Percentiles rank a stretch among this genome's conserved stretches.
Evolutionary conservation across 2,329 filamentous ascomycete genomes (phyloP).

Genomic region (Penicillium sclerotiorum): DNA sequence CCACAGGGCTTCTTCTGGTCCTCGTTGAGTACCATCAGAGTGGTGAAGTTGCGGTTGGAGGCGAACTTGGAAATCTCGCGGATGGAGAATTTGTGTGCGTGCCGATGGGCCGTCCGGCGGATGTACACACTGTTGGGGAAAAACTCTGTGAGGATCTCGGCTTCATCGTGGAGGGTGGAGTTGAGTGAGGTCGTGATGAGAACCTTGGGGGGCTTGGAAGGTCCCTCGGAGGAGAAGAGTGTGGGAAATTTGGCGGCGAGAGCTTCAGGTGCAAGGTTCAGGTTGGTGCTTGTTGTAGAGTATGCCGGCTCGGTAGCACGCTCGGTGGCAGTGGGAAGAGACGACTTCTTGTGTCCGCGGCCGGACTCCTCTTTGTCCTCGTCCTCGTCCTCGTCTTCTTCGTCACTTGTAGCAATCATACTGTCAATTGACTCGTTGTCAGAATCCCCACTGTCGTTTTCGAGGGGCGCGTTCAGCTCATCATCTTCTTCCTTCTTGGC

Average conservation of each 20-base stretch:
- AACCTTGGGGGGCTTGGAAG: slow-evolving; percentile 74
- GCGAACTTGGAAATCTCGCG: slow-evolving; percentile 89
- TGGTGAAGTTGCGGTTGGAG: slow-evolving; percentile 76
- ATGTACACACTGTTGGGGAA: slow-evolving; percentile 85
- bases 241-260: slow-evolving; percentile 63
- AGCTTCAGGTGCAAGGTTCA: slow-evolving; percentile 63
- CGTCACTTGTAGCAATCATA: slow-evolving; percentile 67
- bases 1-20: slow-evolving; percentile 83
- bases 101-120: slow-evolving; percentile 78
- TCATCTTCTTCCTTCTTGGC: slow-evolving; percentile 50
- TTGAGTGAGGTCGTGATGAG: slow-evolving; percentile 90
- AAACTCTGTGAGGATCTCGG: slow-evolving; percentile 72
- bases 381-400: slow-evolving; percentile 48
- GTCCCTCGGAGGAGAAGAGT: slow-evolving; percentile 57
- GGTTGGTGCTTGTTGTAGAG: slow-evolving; percentile 60
- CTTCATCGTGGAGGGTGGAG: slow-evolving; percentile 83
- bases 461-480: slow-evolving; percentile 37
- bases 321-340: slow-evolving; percentile 44
- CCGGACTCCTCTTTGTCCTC: slow-evolving; percentile 38
- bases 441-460: slow-evolving; percentile 49
- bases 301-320: slow-evolving; percentile 59
- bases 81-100: slow-evolving; percentile 87
- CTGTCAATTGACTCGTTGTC: slow-evolving; percentile 69
- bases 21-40: slow-evolving; percentile 83
- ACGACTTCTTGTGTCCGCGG: slow-evolving; percentile 37